Evolutionary conservation across 306 rosid species (phyloP).

Genomic region (Dryas octopetala): DNA sequence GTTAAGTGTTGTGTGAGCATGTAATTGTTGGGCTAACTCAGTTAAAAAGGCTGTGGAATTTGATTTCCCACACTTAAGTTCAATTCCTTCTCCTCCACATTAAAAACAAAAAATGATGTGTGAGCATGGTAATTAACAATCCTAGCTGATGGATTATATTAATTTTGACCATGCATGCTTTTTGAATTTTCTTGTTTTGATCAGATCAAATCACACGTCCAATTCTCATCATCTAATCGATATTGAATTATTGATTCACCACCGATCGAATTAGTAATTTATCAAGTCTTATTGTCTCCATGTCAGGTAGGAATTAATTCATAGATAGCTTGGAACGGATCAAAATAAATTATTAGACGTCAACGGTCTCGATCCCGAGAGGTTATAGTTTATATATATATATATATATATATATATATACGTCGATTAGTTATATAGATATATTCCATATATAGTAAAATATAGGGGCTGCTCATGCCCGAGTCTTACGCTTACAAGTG

Average conservation of each 20-base stretch:
- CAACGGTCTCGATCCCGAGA: conserved; percentile 49
- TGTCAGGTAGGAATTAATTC: conserved; percentile 2
- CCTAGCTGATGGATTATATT: too few species aligned
- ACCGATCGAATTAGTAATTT: neutral
- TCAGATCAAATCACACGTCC: too few species aligned
- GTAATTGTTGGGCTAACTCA: too few species aligned
- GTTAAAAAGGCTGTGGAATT: too few species aligned
- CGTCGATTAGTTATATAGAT: neutral
- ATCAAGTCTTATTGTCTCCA: conserved; percentile 4
- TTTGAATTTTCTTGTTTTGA: too few species aligned
- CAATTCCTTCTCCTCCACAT: too few species aligned
- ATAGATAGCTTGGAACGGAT: conserved; percentile 2
- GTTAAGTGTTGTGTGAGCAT: too few species aligned
- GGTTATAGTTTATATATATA: neutral
- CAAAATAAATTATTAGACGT: conserved; percentile 31
- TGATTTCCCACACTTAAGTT: too few species aligned
- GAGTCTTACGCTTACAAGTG: conserved; percentile 32
- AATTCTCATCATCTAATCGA: neutral
- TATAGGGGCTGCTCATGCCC: conserved; percentile 11
- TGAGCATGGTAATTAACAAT: too few species aligned
- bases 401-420: neutral
- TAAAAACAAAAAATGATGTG: too few species aligned
- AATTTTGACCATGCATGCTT: too few species aligned
- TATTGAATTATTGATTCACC: neutral
- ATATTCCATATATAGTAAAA: neutral